Conservation (phyloP, 768 basidiomycete species). For the Podaxis rugospora region DNA sequence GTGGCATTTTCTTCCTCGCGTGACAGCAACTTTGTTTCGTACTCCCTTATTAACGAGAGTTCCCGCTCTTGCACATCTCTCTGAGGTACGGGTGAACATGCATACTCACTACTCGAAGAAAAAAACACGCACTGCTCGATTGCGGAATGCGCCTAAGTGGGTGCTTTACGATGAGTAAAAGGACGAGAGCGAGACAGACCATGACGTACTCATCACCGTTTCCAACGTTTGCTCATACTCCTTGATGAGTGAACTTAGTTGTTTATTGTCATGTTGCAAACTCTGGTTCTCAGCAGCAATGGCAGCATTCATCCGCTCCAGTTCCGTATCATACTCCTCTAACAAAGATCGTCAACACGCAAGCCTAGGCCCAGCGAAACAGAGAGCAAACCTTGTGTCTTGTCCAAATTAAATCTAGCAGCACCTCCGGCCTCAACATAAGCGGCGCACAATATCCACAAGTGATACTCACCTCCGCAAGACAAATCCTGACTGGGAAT, state of each 20-base stretch:
- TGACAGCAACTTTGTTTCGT: constrained; percentile 78
- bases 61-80: constrained; percentile 92
- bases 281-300: constrained; percentile 80
- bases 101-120: constrained; percentile 5
- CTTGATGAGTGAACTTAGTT: constrained; percentile 83
- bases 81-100: constrained; percentile 33
- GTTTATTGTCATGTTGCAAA: constrained; percentile 93
- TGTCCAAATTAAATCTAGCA: constrained; percentile 81
- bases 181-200: background rate
- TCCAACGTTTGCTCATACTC: constrained; percentile 98
- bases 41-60: constrained; percentile 83
- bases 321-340: constrained; percentile 89
- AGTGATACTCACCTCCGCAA: constrained; percentile 58
- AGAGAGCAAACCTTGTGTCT: constrained; percentile 60
- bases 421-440: constrained; percentile 7
- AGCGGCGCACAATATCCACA: background rate
- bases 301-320: constrained; percentile 82
- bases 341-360: constrained; percentile 10
- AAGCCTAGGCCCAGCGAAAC: background rate
- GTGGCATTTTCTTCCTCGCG: constrained; percentile 66
- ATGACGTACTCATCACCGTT: constrained; percentile 72
- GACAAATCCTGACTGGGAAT: constrained; percentile 90
- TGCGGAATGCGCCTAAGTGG: constrained; percentile 60
- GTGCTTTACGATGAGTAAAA: constrained; percentile 7
- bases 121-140: constrained; percentile 69